Percentiles rank a stretch among this genome's conserved stretches.
These are phyloP conservation scores for Fusarium verrucosum DNA, from an alignment of 2,329 filamentous ascomycete genomes.

Conservation along the genomic window DNA sequence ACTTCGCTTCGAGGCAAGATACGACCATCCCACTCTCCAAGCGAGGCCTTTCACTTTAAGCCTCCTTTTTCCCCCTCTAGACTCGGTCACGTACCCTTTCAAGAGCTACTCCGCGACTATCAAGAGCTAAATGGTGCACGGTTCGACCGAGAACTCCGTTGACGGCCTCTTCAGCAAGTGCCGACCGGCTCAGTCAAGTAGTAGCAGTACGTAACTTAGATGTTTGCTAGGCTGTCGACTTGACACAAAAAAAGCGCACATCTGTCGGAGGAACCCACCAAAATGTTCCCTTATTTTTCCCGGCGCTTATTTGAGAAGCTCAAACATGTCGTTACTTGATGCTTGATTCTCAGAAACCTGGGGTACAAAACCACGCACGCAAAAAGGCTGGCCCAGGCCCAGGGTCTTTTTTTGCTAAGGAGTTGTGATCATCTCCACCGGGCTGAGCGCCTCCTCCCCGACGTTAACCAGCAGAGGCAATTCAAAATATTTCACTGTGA, in stretches of 20 bases:
- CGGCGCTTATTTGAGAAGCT: neutral
- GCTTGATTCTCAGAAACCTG: slow-evolving; percentile 11
- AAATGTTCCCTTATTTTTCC: slow-evolving; percentile 8
- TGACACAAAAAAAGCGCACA: slow-evolving; percentile 15
- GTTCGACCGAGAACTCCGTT: slow-evolving; percentile 26
- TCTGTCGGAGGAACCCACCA: neutral
- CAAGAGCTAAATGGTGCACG: slow-evolving; percentile 30
- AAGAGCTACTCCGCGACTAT: slow-evolving; percentile 24
- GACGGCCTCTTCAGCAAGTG: slow-evolving; percentile 32
- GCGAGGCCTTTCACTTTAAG: slow-evolving; percentile 33
- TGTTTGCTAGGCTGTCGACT: slow-evolving; percentile 5
- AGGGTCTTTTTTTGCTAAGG: slow-evolving; percentile 12
- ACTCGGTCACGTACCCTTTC: slow-evolving; percentile 28
- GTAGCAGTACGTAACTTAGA: too few species aligned
- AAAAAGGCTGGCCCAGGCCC: slow-evolving; percentile 31
- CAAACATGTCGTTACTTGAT: slow-evolving; percentile 34
- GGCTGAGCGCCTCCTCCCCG: slow-evolving; percentile 30
- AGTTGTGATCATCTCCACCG: slow-evolving; percentile 22
- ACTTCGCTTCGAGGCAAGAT: slow-evolving; percentile 24
- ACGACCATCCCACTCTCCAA: slow-evolving; percentile 24
- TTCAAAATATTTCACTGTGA: slow-evolving; percentile 21
- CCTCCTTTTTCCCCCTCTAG: slow-evolving; percentile 28
- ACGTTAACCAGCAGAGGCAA: neutral
- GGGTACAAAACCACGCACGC: slow-evolving; percentile 12
- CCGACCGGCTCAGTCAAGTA: slow-evolving; percentile 31